Percentiles rank a stretch among this genome's conserved stretches.
Conservation (phyloP, 106 monocot genomes). For the Gastrodia elata region DNA sequence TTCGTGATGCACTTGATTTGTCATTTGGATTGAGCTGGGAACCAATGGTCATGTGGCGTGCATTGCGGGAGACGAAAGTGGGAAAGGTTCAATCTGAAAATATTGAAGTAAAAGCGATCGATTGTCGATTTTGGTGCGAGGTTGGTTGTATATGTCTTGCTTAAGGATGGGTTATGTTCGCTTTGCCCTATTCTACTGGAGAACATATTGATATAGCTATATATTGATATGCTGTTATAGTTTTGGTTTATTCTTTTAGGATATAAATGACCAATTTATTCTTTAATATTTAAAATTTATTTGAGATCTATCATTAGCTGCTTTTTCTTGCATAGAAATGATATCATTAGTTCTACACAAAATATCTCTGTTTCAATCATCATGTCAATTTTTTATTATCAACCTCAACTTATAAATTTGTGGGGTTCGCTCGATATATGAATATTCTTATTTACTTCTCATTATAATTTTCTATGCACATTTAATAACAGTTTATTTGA, state of each 20-base stretch:
- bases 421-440: not conserved
- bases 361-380: not conserved
- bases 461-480: not conserved
- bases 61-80: conserved; percentile 43
- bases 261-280: not conserved
- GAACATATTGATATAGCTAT: not conserved
- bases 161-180: not conserved
- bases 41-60: conserved; percentile 79
- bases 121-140: conserved; percentile 14
- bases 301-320: not conserved
- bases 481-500: not conserved
- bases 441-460: not conserved
- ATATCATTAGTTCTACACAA: not conserved
- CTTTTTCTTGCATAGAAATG: not conserved
- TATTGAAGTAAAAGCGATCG: conserved; percentile 14
- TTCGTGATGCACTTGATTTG: conserved; percentile 33
- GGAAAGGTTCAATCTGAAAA: conserved; percentile 19
- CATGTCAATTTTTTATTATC: not conserved
- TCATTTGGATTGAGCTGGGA: conserved; percentile 67
- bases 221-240: not conserved
- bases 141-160: conserved; percentile 7
- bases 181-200: too few relatives aligned
- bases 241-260: not conserved
- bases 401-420: not conserved
- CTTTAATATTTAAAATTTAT: not conserved